These are phyloP conservation scores for Termitomyces sp. DNA, from an alignment of 768 basidiomycete genomes.

Conservation along the genomic window DNA sequence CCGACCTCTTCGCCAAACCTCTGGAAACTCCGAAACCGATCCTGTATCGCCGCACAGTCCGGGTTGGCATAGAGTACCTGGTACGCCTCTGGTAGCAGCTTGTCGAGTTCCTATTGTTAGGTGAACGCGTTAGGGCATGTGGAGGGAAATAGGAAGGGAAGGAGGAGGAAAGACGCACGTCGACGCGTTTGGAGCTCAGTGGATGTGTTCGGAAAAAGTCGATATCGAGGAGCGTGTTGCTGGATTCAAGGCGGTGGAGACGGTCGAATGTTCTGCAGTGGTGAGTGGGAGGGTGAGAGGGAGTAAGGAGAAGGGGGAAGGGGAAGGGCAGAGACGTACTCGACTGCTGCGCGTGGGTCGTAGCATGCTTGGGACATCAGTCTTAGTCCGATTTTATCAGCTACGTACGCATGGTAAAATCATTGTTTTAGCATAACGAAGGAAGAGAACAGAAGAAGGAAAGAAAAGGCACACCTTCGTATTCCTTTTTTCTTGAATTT, in stretches of 20 bases:
- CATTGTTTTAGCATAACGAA: background rate
- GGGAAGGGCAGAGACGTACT: constrained; percentile 38
- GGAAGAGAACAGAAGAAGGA: background rate
- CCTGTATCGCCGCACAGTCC: constrained; percentile 43
- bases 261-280: constrained; percentile 63
- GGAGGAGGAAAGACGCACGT: background rate
- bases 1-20: no score
- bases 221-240: constrained; percentile 20
- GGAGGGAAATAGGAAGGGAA: background rate
- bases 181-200: constrained; percentile 55
- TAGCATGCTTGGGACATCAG: constrained; percentile 85
- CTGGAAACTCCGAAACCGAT: no score
- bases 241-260: constrained; percentile 54
- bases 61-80: constrained; percentile 52
- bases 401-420: constrained; percentile 36
- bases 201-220: constrained; percentile 86
- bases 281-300: no score
- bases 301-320: background rate
- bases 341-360: constrained; percentile 72
- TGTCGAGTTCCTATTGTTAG: constrained; percentile 54
- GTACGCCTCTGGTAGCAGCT: constrained; percentile 55
- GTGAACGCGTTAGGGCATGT: no score
- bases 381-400: constrained; percentile 81
- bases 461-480: constrained; percentile 52
- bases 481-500: constrained; percentile 78